Percentiles rank a stretch among this genome's conserved stretches.
phyloP scores from a whole-genome alignment of 768 basidiomycete genomes.

The Mycena kentingensis region DNA sequence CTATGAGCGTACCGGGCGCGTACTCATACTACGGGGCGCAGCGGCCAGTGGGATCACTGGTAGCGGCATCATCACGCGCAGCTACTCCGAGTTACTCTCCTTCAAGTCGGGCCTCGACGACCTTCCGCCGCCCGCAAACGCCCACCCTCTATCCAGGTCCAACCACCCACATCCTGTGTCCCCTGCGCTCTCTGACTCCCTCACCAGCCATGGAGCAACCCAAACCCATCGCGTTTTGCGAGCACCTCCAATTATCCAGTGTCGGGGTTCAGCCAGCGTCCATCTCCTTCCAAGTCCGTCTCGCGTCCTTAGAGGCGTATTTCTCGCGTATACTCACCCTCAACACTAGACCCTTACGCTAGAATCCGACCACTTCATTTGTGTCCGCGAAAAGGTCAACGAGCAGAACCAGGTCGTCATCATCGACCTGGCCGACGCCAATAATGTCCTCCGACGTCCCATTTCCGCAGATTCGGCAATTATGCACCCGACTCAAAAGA shows the following conservation, averaged over 20 bases:
- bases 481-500: constrained; percentile 97
- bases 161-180: not conserved
- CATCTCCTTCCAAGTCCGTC: constrained; percentile 91
- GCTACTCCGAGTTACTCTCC: not conserved
- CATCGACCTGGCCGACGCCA: constrained; percentile 95
- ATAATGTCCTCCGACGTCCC: constrained; percentile 93
- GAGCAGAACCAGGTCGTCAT: constrained; percentile 99
- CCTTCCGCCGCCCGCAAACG: constrained; percentile 15
- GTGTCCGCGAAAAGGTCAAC: constrained; percentile 92
- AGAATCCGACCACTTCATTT: constrained; percentile 98
- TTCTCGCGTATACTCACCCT: not conserved
- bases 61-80: not conserved
- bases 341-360: constrained; percentile 78
- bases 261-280: constrained; percentile 94
- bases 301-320: not conserved
- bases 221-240: constrained; percentile 87
- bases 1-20: too few species aligned
- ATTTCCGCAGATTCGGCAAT: constrained; percentile 99
- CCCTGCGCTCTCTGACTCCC: not conserved
- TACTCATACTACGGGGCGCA: too few species aligned
- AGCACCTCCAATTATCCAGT: constrained; percentile 92
- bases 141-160: constrained; percentile 19
- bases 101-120: not conserved
- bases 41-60: too few species aligned
- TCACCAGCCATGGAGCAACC: constrained; percentile 43